phyloP scores from a whole-genome alignment of 768 basidiomycete species.

The Filobasidium wieringae region DNA sequence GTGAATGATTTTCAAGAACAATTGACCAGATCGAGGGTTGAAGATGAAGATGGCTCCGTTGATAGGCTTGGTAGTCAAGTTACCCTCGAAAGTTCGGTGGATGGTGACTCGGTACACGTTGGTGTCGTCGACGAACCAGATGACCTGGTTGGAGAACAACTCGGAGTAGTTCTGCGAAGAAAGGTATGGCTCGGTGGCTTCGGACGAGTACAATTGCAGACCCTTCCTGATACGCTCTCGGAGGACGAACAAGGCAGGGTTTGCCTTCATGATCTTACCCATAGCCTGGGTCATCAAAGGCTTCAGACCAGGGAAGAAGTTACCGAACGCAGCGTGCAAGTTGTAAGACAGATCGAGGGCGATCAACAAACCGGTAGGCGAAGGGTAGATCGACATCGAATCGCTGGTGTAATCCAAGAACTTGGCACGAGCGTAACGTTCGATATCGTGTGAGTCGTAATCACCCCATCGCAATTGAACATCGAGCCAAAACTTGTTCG shows the following conservation, averaged over 20 bases:
- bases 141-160: constrained; percentile 95
- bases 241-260: constrained; percentile 91
- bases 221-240: constrained; percentile 98
- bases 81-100: constrained; percentile 99
- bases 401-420: constrained; percentile 86
- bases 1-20: constrained; percentile 98
- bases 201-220: constrained; percentile 93
- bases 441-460: constrained; percentile 97
- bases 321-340: constrained; percentile 94
- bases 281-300: constrained; percentile 96
- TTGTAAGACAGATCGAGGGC: constrained; percentile 98
- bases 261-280: constrained; percentile 99
- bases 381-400: constrained; percentile 98
- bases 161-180: constrained; percentile 93
- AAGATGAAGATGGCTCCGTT: constrained; percentile 57
- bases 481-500: constrained; percentile 98
- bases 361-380: constrained; percentile 96
- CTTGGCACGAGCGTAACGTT: constrained; percentile 95
- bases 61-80: constrained; percentile 98
- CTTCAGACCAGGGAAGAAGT: constrained; percentile 99
- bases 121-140: constrained; percentile 99
- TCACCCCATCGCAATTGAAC: constrained; percentile 51
- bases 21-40: constrained; percentile 94
- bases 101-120: constrained; percentile 82
- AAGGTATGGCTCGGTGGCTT: constrained; percentile 96